phyloP scores from a whole-genome alignment of 805 yeast species.

The Yarrowia bubula region DNA sequence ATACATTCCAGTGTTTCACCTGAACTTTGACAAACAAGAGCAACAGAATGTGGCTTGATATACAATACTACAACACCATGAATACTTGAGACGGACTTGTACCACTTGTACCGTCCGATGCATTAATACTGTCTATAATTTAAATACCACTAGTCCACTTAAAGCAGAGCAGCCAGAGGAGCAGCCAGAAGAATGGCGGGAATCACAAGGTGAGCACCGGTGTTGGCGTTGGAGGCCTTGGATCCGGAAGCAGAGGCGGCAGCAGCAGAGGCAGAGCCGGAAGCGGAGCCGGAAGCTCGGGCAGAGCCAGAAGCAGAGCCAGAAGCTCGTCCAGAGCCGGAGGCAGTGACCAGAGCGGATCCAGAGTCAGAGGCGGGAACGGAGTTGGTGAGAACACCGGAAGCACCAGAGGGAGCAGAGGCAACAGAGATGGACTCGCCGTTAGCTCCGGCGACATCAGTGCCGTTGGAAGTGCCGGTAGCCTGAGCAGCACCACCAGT shows the following conservation, averaged over 20 bases:
- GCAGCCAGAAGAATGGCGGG: slow-evolving; percentile 24
- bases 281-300: slow-evolving; percentile 4
- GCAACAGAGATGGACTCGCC: slow-evolving; percentile 13
- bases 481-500: slow-evolving; percentile 8
- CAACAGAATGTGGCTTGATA: too few relatives aligned
- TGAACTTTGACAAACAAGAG: too few relatives aligned
- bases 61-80: too few relatives aligned
- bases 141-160: background rate
- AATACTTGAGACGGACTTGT: too few relatives aligned
- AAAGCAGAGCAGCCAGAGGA: slow-evolving; percentile 18
- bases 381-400: slow-evolving; percentile 21
- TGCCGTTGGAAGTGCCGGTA: background rate
- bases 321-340: background rate
- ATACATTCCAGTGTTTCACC: too few relatives aligned
- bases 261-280: slow-evolving; percentile 13
- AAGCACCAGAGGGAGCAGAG: slow-evolving; percentile 21
- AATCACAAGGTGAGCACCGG: slow-evolving; percentile 4
- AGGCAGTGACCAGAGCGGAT: slow-evolving; percentile 13
- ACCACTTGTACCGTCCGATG: background rate
- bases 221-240: background rate
- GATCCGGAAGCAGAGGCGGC: slow-evolving; percentile 6
- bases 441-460: background rate
- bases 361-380: slow-evolving; percentile 25
- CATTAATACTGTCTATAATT: background rate
- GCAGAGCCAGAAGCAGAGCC: slow-evolving; percentile 11